Evolutionary conservation across 805 yeast species (phyloP), one percentile per base, ranked within the genome.

Genomic region (Candida boleticola): DNA sequence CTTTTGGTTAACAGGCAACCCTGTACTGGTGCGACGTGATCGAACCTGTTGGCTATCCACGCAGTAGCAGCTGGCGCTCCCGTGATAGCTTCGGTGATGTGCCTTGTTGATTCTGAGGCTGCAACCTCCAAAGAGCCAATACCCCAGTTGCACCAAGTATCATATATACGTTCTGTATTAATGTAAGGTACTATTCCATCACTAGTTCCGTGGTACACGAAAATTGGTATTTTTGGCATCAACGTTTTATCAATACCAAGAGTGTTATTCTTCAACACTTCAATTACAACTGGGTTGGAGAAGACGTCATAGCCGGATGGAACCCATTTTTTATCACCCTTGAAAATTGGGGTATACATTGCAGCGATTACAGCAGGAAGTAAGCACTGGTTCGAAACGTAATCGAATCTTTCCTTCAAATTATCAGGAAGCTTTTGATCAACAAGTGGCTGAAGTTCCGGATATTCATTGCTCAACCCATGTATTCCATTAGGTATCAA

Each of bases 1-100:
- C 82, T 46, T 66, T 63, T 83, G 76, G 80, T 52, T 66, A 64
- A 74, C 74, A 69, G 48, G 65, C 78, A 35, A 68, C 79, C 55
- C 65, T 71, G 19, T 66, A 64, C 47, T 66, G 76, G 54, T 68
- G 77, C 45, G 65, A 74, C 21, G 64, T 69, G 36, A 53, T 57
- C 36, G 63, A 62, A 36, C 6, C 39, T 37, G 3, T 50, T 42
- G 7, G 41, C 38, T 1, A 54, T 40, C 61, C 60, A 57, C 2
- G 48, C 42, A 20, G 52, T 42, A 10, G 55, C 61, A 4, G 60
- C 59, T 2, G 54, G 55, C 7, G 45, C 38, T 10, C 59, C 58
- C 21, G 48, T 10, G 45, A 39, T 3, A 29, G 18, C 13, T 31
- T 39, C 43, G n/a, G 50, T 44, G 30, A 45, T 45, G 16, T 44